A percentile compares a stretch with the other conserved stretches of the same genome.
phyloP scores from a whole-genome alignment of 2,329 filamentous ascomycete species.

The Ascosphaera aggregata region DNA sequence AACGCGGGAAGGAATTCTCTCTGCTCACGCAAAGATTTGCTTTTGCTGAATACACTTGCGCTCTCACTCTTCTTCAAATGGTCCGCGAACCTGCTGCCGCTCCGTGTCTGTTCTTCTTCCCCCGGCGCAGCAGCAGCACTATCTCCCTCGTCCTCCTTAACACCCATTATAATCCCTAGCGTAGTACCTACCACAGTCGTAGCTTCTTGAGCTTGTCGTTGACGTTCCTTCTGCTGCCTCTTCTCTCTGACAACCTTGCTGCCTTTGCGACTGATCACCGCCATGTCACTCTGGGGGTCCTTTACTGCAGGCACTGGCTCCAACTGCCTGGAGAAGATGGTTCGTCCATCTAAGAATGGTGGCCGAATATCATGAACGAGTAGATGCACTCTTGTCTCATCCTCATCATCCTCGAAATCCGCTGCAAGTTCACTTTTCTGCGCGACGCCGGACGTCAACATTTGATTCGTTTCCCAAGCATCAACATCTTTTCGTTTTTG shows the following conservation, averaged over 20 bases:
- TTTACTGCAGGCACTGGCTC: slow-evolving; percentile 84
- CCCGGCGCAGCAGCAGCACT: slow-evolving; percentile 57
- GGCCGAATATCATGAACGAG: slow-evolving; percentile 84
- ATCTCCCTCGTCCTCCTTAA: slow-evolving; percentile 74
- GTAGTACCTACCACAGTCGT: slow-evolving; percentile 83
- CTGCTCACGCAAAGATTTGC: slow-evolving; percentile 74
- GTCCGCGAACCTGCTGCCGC: slow-evolving; percentile 59
- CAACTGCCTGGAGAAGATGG: slow-evolving; percentile 89
- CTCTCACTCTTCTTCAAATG: slow-evolving; percentile 74
- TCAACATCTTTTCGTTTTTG: slow-evolving; percentile 90
- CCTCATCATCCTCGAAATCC: slow-evolving; percentile 67
- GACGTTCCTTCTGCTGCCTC: slow-evolving; percentile 74
- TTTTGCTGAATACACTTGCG: slow-evolving; percentile 80
- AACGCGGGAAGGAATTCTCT: slow-evolving; percentile 87
- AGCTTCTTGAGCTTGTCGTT: slow-evolving; percentile 84
- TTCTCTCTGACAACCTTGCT: slow-evolving; percentile 82
- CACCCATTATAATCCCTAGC: slow-evolving; percentile 82
- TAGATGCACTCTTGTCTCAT: slow-evolving; percentile 69
- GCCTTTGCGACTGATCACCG: slow-evolving; percentile 87
- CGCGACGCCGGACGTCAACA: slow-evolving; percentile 89
- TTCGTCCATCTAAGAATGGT: slow-evolving; percentile 84
- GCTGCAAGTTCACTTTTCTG: slow-evolving; percentile 61
- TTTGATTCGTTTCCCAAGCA: slow-evolving; percentile 96
- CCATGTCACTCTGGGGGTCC: slow-evolving; percentile 95
- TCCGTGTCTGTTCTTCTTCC: slow-evolving; percentile 34